Percentiles rank a stretch among this genome's conserved stretches.
These are phyloP conservation scores for Chrysanthemum lavandulifolium DNA, from an alignment of 129 eudicot species.

Conservation along the genomic window DNA sequence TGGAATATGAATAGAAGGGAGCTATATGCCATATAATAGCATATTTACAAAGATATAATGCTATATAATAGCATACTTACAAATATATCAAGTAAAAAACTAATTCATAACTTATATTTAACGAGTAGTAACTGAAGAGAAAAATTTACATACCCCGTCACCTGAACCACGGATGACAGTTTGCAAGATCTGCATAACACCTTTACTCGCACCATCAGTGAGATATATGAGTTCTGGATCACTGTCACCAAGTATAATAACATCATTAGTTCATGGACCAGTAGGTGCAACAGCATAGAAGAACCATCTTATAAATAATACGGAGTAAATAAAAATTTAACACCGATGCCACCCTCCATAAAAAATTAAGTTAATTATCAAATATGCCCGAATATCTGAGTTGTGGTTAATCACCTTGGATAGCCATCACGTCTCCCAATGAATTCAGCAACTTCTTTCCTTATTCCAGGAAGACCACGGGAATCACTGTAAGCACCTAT, in stretches of 20 bases:
- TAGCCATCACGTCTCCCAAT: constrained; percentile 96
- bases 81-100: neutral
- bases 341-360: constrained; percentile 4
- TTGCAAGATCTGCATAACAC: constrained; percentile 91
- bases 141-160: constrained; percentile 69
- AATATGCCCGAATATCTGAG: neutral
- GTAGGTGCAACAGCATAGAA: neutral
- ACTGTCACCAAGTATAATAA: constrained; percentile 43
- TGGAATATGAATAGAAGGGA: neutral
- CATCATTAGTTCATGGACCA: constrained; percentile 9
- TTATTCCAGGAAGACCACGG: constrained; percentile 94
- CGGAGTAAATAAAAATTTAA: neutral
- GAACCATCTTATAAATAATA: no score
- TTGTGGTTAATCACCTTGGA: constrained; percentile 64
- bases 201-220: constrained; percentile 99
- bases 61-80: neutral
- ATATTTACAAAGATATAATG: no score
- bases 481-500: constrained; percentile 99
- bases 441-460: constrained; percentile 96
- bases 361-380: constrained; percentile 9
- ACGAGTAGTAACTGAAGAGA: neutral
- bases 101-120: neutral
- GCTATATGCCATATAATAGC: neutral
- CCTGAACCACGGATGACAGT: constrained; percentile 66
- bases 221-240: constrained; percentile 97